Evolutionary conservation across 441 rosid genomes (phyloP), one percentile per base, ranked within the genome.

Genomic region (Pelargonium australe): DNA sequence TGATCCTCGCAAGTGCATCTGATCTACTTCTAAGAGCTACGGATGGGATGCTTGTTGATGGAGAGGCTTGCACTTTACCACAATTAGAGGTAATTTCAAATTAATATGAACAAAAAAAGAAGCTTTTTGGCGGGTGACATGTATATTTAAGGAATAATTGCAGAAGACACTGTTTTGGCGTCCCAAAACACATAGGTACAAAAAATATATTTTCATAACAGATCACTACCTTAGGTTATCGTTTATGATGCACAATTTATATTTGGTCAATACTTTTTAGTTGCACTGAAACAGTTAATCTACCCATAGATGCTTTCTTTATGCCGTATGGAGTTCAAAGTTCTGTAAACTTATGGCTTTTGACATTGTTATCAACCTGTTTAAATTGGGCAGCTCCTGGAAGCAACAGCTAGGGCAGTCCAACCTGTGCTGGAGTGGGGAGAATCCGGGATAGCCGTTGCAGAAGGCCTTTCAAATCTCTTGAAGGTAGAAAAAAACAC

Each of bases 31-130:
- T 95, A 51, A 94, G 97, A 2, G 97, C 99, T 31, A 95, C 99
- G 37, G 99, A 95, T 75, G 99, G 99, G 51, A 85, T 95, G 91
- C 99, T 95, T 65, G 94, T 95, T 43, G 97, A 95, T 69, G 99
- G 97, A 63, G 99, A 95, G 84, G 99, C 97, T 76, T 91, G 99
- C 82, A 95, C 99, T 51, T 80, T 89, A 78, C 99, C 97, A 8
- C 97, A 95, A 74, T 85, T 95, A 11, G 99, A 95, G 96, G 99
- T 91, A 83, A 68, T 34, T 14, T 34, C 64, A 68, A 5, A 9
- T 63, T 60, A 23, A 60, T 3, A 57, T 60, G 1, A 9, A 13
- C 0, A 3, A 19, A 4, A 34, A 34, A 34, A 34, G 6, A 34
- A 34, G 5, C 40, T 17, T 23, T 1, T 57, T 19, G n/a, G 7